phyloP scores from a whole-genome alignment of 2,329 filamentous ascomycete species.

The Aspergillus spinulosporus region DNA sequence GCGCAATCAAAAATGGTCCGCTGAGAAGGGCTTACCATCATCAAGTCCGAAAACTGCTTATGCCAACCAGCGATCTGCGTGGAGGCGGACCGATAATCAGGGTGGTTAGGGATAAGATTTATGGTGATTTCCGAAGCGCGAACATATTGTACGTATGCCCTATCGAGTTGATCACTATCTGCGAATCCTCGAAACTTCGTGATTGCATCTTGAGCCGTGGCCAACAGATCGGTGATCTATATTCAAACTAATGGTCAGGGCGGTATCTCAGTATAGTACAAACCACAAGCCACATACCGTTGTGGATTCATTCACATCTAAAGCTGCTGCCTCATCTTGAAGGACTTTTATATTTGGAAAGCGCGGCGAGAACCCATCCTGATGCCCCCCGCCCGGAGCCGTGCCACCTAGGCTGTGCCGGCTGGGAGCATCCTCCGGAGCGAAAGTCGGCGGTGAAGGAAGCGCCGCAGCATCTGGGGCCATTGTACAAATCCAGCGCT shows the following conservation, averaged over 20 bases:
- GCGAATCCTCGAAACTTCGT: conserved; percentile 34
- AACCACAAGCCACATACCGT: conserved; percentile 28
- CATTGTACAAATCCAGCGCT: conserved; percentile 33
- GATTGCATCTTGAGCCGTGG: conserved; percentile 39
- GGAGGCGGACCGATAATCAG: conserved; percentile 68
- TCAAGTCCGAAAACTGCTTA: conserved; percentile 54
- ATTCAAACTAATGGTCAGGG: conserved; percentile 19
- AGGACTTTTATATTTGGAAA: conserved; percentile 45
- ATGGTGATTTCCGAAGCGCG: conserved; percentile 76
- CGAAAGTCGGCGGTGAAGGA: conserved; percentile 37
- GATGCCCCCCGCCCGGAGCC: conserved; percentile 29
- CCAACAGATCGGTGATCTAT: conserved; percentile 39
- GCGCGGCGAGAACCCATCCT: conserved; percentile 30
- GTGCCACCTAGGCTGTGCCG: conserved; percentile 31
- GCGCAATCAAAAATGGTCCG: not conserved
- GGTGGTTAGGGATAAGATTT: conserved; percentile 73
- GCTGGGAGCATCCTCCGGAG: conserved; percentile 33
- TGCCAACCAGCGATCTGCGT: conserved; percentile 53
- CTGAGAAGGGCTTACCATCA: conserved; percentile 35
- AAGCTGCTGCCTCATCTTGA: conserved; percentile 39
- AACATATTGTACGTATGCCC: conserved; percentile 81
- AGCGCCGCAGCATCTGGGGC: conserved; percentile 40
- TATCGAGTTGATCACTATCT: conserved; percentile 55
- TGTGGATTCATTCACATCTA: conserved; percentile 35
- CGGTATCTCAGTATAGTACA: not conserved